Percentiles rank a stretch among this genome's conserved stretches.
Conservation (phyloP, 148 eudicot species). For the Suaeda aralocaspica region DNA sequence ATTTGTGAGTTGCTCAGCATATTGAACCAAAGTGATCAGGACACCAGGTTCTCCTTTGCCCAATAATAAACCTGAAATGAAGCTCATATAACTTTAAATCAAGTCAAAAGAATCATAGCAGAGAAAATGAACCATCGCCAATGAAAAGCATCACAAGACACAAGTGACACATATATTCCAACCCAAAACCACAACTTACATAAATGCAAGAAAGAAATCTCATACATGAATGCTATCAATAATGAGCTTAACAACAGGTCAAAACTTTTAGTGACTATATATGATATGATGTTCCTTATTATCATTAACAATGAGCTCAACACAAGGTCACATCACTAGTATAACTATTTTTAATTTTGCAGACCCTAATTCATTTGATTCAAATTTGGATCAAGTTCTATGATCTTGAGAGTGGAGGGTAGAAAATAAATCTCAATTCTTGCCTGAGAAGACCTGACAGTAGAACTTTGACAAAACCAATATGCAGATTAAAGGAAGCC, state of each 20-base stretch:
- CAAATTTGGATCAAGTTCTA: too few species aligned
- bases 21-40: slow-evolving; percentile 53
- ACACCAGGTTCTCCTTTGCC: slow-evolving; percentile 49
- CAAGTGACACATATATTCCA: neutral
- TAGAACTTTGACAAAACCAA: neutral
- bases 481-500: neutral
- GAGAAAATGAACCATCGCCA: too few species aligned
- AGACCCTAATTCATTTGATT: neutral
- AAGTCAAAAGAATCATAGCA: too few species aligned
- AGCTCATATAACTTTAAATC: neutral
- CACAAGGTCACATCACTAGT: too few species aligned
- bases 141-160: neutral
- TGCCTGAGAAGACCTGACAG: neutral
- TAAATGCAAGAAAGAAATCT: neutral
- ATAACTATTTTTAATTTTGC: too few species aligned
- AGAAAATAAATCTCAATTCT: neutral
- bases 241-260: neutral
- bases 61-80: slow-evolving; percentile 22
- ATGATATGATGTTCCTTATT: neutral
- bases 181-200: neutral
- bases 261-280: neutral
- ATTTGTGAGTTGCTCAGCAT: slow-evolving; percentile 48
- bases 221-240: neutral
- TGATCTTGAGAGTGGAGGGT: neutral
- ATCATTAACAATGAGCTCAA: neutral